Conservation (phyloP, 129 eudicot species). For the Deinandra increscens region DNA sequence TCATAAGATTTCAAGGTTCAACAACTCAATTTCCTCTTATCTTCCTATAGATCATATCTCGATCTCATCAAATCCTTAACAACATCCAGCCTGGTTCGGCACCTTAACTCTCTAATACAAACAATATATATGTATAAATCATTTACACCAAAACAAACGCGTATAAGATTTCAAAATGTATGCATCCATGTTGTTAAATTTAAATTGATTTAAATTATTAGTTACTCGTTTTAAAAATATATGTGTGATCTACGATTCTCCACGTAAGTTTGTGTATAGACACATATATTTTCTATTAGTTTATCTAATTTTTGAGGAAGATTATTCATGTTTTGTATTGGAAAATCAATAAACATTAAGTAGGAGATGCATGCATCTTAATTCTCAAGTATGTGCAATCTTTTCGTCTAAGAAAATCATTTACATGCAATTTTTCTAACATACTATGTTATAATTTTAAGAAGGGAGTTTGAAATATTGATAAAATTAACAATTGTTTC, state of each 20-base stretch:
- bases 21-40: slow-evolving; percentile 38
- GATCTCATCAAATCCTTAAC: slow-evolving; percentile 35
- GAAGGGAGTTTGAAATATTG: too few species aligned
- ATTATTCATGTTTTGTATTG: not conserved
- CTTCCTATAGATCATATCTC: slow-evolving; percentile 34
- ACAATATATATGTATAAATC: not conserved
- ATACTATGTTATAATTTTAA: too few species aligned
- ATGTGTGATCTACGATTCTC: slow-evolving; percentile 22
- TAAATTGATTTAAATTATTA: slow-evolving; percentile 10
- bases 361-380: too few species aligned
- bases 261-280: slow-evolving; percentile 2
- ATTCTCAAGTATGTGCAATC: too few species aligned
- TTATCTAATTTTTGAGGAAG: not conserved
- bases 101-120: slow-evolving; percentile 2
- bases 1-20: slow-evolving; percentile 42
- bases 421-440: too few species aligned
- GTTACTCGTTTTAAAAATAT: not conserved
- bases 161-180: slow-evolving; percentile 1
- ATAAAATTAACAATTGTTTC: too few species aligned
- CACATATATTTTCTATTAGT: not conserved
- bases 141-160: slow-evolving; percentile 9
- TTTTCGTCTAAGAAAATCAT: too few species aligned
- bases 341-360: too few species aligned
- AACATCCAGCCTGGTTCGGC: slow-evolving; percentile 39
- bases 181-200: slow-evolving; percentile 1